Evolutionary conservation across 768 basidiomycete genomes (phyloP).

Genomic region (Myochromella boudieri): DNA sequence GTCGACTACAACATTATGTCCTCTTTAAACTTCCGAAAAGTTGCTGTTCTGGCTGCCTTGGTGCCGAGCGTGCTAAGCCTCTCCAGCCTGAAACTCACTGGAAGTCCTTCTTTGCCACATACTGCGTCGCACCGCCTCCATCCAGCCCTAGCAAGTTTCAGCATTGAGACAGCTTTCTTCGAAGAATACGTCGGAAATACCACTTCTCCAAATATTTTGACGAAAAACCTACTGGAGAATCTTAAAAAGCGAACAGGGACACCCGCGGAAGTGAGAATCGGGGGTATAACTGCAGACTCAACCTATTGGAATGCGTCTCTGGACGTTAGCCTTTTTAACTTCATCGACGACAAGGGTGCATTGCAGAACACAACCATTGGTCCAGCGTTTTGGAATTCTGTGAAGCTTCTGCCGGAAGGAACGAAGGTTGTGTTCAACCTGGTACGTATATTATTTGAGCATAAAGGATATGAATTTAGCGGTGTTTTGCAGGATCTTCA

Average conservation of each 20-base stretch:
- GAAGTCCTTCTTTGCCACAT: conserved; percentile 39
- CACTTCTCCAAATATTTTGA: conserved; percentile 40
- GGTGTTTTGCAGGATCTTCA: conserved; percentile 36
- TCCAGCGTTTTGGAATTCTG: conserved; percentile 47
- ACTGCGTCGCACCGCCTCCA: conserved; percentile 43
- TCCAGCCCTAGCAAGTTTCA: conserved; percentile 50
- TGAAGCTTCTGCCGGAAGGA: conserved; percentile 42
- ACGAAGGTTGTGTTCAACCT: conserved; percentile 48
- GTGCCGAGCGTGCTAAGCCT: conserved; percentile 6
- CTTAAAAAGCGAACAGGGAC: conserved; percentile 42
- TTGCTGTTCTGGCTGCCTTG: background rate
- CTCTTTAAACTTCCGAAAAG: background rate
- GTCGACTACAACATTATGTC: no score
- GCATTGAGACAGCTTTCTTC: conserved; percentile 55
- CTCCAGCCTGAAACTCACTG: conserved; percentile 31
- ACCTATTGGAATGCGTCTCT: conserved; percentile 46
- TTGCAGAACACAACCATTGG: conserved; percentile 53
- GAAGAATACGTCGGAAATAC: conserved; percentile 49
- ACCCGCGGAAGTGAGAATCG: conserved; percentile 48
- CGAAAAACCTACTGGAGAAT: conserved; percentile 44
- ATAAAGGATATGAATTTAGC: no score
- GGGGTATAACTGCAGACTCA: conserved; percentile 55
- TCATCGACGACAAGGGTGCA: conserved; percentile 39
- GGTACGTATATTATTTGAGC: conserved; percentile 23
- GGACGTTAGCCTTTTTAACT: conserved; percentile 39